Percentiles rank a stretch among this genome's conserved stretches.
Evolutionary conservation across 2,329 filamentous ascomycete species (phyloP).

Genomic region (Aschersonia sp.): DNA sequence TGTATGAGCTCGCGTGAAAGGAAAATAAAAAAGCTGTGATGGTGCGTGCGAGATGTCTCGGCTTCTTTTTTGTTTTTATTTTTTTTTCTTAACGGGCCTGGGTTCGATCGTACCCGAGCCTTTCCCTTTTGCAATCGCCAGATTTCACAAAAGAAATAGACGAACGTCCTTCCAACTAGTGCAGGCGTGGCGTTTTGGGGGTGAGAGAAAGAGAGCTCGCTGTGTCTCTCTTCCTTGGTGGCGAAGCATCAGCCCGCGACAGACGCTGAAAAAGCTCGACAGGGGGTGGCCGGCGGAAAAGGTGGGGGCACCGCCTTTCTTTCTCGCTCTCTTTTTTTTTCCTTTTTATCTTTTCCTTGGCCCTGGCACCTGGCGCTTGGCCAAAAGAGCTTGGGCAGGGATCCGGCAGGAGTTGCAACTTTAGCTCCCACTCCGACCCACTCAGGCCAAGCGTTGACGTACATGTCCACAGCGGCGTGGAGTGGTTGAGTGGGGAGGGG

Average conservation of each 20-base stretch:
- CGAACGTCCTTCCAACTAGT: neutral
- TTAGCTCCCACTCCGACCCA: neutral
- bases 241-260: neutral
- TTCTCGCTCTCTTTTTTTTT: neutral
- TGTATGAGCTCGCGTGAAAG: no score
- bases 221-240: neutral
- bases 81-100: neutral
- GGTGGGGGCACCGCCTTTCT: neutral
- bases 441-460: neutral
- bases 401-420: neutral
- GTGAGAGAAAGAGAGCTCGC: neutral
- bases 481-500: neutral
- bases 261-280: neutral
- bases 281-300: no score
- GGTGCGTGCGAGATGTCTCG: neutral
- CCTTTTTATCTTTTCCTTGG: neutral
- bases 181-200: neutral
- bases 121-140: neutral
- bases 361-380: neutral
- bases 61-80: neutral
- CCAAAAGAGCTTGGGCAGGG: neutral
- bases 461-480: neutral
- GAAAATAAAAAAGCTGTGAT: no score
- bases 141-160: neutral
- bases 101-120: no score